Base-by-base conservation (phyloP, 2,329 filamentous ascomycete species). In the Paraconiothyrium brasiliense region DNA sequence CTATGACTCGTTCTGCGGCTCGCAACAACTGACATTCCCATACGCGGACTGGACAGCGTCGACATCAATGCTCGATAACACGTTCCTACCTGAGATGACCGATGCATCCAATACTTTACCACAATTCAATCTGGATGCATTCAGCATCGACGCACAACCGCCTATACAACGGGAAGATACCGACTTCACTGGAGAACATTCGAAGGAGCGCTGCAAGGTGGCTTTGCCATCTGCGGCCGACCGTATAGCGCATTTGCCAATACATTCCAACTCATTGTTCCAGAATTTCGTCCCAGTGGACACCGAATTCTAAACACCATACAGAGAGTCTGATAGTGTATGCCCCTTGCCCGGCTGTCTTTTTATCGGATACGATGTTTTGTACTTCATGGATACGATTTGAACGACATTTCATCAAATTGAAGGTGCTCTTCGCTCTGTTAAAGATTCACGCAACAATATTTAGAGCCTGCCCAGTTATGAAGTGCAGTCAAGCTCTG, bases 381-480 rank as follows among this genome's bases (percentile, higher is more conserved):
- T 41, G 16, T 16, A 41, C n/a, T 2, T 41, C 39, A 9, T 16
- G 39, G 16, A 41, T n/a, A n/a, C n/a, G 39, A 41, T 14, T 5
- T n/a, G 4, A 6, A 30, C 4, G 27, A 30, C 6, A 6, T 4
- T 30, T 30, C 27, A 6, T 6, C 27, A 4, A 6, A 30, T 4
- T 4, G 6, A 6, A 30, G 27, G 27, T 30, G 27, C 27, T 30
- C 27, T 30, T 30, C 4, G 27, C 6, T 4, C 27, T 30, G 27
- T 0, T 30, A 30, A 30, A 30, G 27, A 30, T 6, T 30, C 27
- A 30, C 27, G 27, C 4, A 30, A 4, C 16, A 41, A 41, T 16
- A 20, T 7, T 4, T n/a, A 16, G n/a, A 41, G 27, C 30, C 22
- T 22, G 13, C 4, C 34, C 11, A 51, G 75, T 20, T 20, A 20